phyloP scores from a whole-genome alignment of 176 grass and related monocot species.

The Oryza brachyantha region DNA sequence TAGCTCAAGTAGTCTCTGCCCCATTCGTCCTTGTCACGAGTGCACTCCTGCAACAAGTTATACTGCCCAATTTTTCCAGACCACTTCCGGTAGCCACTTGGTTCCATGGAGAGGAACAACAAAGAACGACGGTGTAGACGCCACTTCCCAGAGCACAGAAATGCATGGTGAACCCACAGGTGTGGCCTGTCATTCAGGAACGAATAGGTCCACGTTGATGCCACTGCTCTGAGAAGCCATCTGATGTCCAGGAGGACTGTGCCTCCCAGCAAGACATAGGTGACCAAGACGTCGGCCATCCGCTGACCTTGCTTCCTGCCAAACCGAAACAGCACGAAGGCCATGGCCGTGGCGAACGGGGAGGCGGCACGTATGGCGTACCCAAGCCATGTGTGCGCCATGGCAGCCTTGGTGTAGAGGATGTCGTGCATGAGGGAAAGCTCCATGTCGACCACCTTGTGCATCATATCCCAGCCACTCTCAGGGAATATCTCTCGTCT shows the following conservation, averaged over 20 bases:
- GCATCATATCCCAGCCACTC: neutral
- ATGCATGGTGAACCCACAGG: neutral
- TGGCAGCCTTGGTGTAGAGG: neutral
- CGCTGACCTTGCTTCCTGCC: neutral
- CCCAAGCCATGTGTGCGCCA: neutral
- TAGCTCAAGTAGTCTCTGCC: accelerated
- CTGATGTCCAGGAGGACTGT: neutral
- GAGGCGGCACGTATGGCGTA: neutral
- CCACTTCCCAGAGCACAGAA: neutral
- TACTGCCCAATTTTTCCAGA: neutral
- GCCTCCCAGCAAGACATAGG: neutral
- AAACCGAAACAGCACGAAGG: neutral
- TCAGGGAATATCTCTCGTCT: neutral
- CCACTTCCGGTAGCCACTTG: neutral
- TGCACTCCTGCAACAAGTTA: conserved; percentile 3
- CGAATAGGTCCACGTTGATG: neutral
- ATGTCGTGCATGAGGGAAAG: neutral
- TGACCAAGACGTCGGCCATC: neutral
- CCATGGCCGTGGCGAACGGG: accelerated
- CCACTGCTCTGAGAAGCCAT: neutral
- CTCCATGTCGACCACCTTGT: neutral
- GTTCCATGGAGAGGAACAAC: accelerated
- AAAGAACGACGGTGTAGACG: neutral
- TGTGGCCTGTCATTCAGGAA: neutral
- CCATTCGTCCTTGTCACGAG: neutral